Evolutionary conservation across 257 asterid genomes (phyloP).

Genomic region (Penstemon newberryi): DNA sequence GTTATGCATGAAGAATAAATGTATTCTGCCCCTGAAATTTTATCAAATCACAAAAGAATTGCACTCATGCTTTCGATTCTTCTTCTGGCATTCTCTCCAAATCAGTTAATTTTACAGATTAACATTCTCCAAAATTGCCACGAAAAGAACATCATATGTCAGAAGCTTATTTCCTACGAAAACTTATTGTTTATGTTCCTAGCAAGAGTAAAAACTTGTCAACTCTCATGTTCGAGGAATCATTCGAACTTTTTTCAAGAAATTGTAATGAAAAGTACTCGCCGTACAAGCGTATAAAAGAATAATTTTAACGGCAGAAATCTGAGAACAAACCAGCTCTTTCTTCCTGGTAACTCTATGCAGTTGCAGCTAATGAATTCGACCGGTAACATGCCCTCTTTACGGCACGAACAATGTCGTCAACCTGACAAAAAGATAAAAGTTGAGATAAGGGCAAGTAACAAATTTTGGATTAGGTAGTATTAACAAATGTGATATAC

Average conservation of each 20-base stretch:
- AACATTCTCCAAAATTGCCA: slow-evolving; percentile 18
- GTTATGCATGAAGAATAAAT: neutral
- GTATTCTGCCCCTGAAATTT: neutral
- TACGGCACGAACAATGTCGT: slow-evolving; percentile 57
- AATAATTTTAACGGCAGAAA: slow-evolving; percentile 26
- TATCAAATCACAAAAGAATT: neutral
- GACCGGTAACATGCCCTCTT: slow-evolving; percentile 54
- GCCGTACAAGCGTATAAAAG: slow-evolving; percentile 14
- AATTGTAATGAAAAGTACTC: slow-evolving; percentile 1
- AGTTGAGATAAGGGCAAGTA: neutral
- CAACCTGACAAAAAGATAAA: slow-evolving; percentile 37
- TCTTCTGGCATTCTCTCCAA: neutral
- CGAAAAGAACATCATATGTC: slow-evolving; percentile 10
- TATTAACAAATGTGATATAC: neutral
- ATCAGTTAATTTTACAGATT: neutral
- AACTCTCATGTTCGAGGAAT: slow-evolving; percentile 21
- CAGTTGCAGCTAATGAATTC: slow-evolving; percentile 30
- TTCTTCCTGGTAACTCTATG: slow-evolving; percentile 22
- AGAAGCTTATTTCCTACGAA: slow-evolving; percentile 33
- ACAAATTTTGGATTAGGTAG: neutral
- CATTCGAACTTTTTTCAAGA: slow-evolving; percentile 9
- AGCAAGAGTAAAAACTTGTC: slow-evolving; percentile 16
- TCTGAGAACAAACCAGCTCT: slow-evolving; percentile 23
- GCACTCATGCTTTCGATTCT: neutral
- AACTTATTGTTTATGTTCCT: neutral